Percentiles rank a stretch among this genome's conserved stretches.
Evolutionary conservation across 495 filamentous ascomycete genomes (phyloP).

Genomic region (Hyaloscypha hepaticicola): DNA sequence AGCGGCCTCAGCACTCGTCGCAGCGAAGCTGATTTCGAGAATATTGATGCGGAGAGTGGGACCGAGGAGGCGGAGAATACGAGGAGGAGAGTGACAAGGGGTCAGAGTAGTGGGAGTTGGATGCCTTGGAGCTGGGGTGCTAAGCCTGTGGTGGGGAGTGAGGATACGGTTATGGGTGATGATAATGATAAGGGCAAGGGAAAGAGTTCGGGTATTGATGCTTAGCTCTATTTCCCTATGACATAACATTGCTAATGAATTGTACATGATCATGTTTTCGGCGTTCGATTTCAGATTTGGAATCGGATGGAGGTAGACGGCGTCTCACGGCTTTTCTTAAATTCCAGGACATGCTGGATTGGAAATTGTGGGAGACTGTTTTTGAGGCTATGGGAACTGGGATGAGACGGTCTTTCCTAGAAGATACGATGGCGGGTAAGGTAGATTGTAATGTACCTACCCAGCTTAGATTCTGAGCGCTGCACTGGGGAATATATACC

Average conservation of each 20-base stretch:
- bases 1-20: slow-evolving; percentile 36
- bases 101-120: slow-evolving; percentile 45
- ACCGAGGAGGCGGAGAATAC: slow-evolving; percentile 43
- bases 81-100: slow-evolving; percentile 29
- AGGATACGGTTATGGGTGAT: slow-evolving; percentile 20
- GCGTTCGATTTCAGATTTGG: neutral
- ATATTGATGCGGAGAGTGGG: slow-evolving; percentile 71
- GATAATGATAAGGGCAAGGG: slow-evolving; percentile 2
- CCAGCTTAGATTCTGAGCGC: neutral
- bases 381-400: neutral
- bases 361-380: neutral
- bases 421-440: neutral
- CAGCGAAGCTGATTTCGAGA: slow-evolving; percentile 72
- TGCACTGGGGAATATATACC: neutral
- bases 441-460: neutral
- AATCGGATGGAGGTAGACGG: neutral
- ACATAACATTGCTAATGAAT: neutral
- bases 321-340: slow-evolving; percentile 10
- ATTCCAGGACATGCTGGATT: neutral
- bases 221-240: slow-evolving; percentile 1
- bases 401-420: neutral
- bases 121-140: slow-evolving; percentile 59
- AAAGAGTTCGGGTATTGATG: slow-evolving; percentile 29
- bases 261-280: neutral
- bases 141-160: slow-evolving; percentile 13